phyloP scores from a whole-genome alignment of 805 yeast species.

The Isabelozyma pseudorhagii region DNA sequence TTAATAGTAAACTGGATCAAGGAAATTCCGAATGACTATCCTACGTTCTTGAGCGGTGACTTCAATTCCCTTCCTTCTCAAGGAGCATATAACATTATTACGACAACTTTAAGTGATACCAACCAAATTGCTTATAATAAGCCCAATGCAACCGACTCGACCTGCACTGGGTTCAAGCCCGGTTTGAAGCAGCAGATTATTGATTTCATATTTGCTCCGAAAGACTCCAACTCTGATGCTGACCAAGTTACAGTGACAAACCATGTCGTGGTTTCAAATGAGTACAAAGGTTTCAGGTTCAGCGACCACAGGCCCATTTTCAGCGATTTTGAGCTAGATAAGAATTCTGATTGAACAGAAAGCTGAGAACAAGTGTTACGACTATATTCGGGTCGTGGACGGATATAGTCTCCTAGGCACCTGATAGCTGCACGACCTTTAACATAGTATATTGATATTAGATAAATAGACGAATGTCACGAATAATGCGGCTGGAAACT shows the following conservation, averaged over 20 bases:
- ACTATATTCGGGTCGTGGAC: too few species aligned
- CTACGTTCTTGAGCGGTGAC: conserved; percentile 52
- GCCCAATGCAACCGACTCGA: conserved; percentile 18
- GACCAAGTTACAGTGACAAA: conserved; percentile 16
- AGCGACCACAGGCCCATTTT: conserved; percentile 49
- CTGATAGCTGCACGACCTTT: too few species aligned
- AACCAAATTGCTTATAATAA: conserved; percentile 18
- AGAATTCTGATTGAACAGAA: neutral
- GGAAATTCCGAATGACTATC: conserved; percentile 23
- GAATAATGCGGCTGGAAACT: too few species aligned
- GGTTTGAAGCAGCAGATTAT: conserved; percentile 24
- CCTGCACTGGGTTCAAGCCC: conserved; percentile 39
- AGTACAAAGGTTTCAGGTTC: conserved; percentile 29
- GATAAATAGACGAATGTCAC: too few species aligned
- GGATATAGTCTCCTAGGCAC: too few species aligned
- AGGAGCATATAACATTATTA: conserved; percentile 30
- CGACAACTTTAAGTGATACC: conserved; percentile 33
- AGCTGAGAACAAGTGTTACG: too few species aligned
- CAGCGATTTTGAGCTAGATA: neutral
- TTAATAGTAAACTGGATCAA: conserved; percentile 39
- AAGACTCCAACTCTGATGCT: conserved; percentile 15
- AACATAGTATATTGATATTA: too few species aligned
- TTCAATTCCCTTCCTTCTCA: conserved; percentile 41
- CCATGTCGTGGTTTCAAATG: conserved; percentile 33
- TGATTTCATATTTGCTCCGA: conserved; percentile 35